A percentile compares a stretch with the other conserved stretches of the same genome.
These are phyloP conservation scores for Aureobasidium namibiae DNA, from an alignment of 2,329 filamentous ascomycete species.

Conservation along the genomic window DNA sequence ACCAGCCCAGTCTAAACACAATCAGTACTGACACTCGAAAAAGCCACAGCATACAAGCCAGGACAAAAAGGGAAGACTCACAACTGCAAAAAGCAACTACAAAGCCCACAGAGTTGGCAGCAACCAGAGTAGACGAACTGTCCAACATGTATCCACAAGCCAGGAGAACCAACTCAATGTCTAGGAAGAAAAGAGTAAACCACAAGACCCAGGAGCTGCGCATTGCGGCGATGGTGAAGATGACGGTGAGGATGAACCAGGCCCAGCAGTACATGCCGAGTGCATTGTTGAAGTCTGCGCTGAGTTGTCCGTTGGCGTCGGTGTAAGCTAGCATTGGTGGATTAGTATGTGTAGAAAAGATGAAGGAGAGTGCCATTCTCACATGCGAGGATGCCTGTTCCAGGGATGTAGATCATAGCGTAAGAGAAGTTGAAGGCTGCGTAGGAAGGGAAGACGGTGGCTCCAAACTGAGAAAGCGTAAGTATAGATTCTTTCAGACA, in stretches of 20 bases:
- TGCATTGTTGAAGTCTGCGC: slow-evolving; percentile 21
- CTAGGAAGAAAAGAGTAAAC: slow-evolving; percentile 19
- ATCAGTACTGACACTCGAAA: too few relatives aligned
- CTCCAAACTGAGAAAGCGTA: slow-evolving; percentile 22
- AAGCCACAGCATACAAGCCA: neutral
- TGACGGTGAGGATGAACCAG: slow-evolving; percentile 24
- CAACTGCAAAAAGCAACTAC: slow-evolving; percentile 21
- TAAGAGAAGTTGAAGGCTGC: slow-evolving; percentile 34
- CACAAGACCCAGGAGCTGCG: slow-evolving; percentile 23
- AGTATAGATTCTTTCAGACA: neutral
- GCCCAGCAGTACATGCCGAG: slow-evolving; percentile 23
- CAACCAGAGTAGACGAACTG: slow-evolving; percentile 16
- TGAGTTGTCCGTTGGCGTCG: slow-evolving; percentile 23
- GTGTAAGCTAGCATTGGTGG: slow-evolving; percentile 22
- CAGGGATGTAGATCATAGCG: slow-evolving; percentile 32
- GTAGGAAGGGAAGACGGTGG: slow-evolving; percentile 33
- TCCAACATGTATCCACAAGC: slow-evolving; percentile 22
- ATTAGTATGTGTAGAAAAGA: neutral
- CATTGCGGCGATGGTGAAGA: slow-evolving; percentile 22
- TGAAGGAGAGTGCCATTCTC: neutral
- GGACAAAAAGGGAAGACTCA: slow-evolving; percentile 17
- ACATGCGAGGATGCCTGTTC: slow-evolving; percentile 27
- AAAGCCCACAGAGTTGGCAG: slow-evolving; percentile 20
- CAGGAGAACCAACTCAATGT: slow-evolving; percentile 21
- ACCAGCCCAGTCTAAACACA: slow-evolving; percentile 17